Conservation (phyloP, 2,329 filamentous ascomycete genomes). For the Penicillium sclerotiorum region DNA sequence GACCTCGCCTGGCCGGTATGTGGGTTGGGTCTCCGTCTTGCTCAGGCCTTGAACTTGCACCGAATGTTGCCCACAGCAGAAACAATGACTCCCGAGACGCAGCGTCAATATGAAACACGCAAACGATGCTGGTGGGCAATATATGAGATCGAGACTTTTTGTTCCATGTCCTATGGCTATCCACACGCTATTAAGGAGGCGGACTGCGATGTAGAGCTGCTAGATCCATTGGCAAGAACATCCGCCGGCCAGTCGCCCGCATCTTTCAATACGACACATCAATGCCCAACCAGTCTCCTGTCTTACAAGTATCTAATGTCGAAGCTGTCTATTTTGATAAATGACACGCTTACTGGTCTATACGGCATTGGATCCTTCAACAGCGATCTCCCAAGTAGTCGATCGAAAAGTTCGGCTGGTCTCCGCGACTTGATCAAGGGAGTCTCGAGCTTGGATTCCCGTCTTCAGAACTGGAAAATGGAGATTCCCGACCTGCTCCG, state of each 20-base stretch:
- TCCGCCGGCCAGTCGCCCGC: slow-evolving; percentile 7
- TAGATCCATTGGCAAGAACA: slow-evolving; percentile 29
- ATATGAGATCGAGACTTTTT: slow-evolving; percentile 46
- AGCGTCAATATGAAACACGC: slow-evolving; percentile 24
- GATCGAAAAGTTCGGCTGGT: not conserved
- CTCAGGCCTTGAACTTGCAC: slow-evolving; percentile 40
- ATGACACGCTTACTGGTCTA: slow-evolving; percentile 19
- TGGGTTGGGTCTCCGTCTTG: slow-evolving; percentile 40
- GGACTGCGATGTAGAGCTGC: slow-evolving; percentile 35
- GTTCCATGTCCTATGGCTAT: slow-evolving; percentile 46
- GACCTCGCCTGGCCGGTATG: slow-evolving; percentile 44
- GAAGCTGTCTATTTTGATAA: slow-evolving; percentile 22
- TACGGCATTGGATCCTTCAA: slow-evolving; percentile 17
- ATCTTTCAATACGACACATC: slow-evolving; percentile 8
- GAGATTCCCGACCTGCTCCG: slow-evolving; percentile 17
- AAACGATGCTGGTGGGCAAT: slow-evolving; percentile 48
- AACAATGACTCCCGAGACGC: not conserved
- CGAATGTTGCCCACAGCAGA: slow-evolving; percentile 10
- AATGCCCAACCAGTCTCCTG: slow-evolving; percentile 16
- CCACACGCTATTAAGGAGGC: slow-evolving; percentile 36
- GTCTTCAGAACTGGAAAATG: slow-evolving; percentile 17
- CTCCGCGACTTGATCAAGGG: slow-evolving; percentile 9
- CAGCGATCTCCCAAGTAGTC: not conserved
- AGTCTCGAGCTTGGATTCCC: slow-evolving; percentile 5
- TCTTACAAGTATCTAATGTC: slow-evolving; percentile 32